Evolutionary conservation across 2,329 filamentous ascomycete genomes (phyloP), one percentile per base, ranked within the genome.

Genomic region (Colletotrichum agaves): DNA sequence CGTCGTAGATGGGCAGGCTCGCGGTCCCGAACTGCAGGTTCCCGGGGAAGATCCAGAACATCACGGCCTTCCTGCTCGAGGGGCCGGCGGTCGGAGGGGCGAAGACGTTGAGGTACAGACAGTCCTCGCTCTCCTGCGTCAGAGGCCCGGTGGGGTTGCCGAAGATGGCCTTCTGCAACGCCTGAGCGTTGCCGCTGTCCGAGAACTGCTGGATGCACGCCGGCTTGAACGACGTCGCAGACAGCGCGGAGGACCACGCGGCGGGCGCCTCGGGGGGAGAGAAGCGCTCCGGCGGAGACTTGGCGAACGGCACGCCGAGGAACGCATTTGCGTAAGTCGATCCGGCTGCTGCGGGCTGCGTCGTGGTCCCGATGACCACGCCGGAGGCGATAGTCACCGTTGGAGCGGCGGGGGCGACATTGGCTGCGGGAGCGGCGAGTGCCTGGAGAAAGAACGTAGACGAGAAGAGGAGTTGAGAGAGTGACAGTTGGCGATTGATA

Each of bases 81-180:
- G 67, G 52, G 1, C 52, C 60, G 5, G 39, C 53, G 19, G 10
- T 47, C 0, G 72, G 66, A 0, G 78, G 78, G 0, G 73, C 61
- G 47, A 72, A 78, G 8, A 79, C 72, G 21, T 79, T 77, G 12
- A 79, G 68, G 31, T 75, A 78, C 23, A 79, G 57, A 21, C 78
- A 79, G 43, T 79, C 76, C 46, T 79, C 78, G 23, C 75, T 75
- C 39, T 74, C 74, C 1, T 70, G 72, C 12, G 63, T 21, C 3
- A 68, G 47, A 35, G 53, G 15, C 2, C 65, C 65, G 12, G 61
- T 53, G 4, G 65, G 65, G 10, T 68, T 68, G 15, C 65, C 65
- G 13, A 68, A 68, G 23, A 49, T 49, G 17, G 41, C 23, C 53
- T 65, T 68, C 1, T 64, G 61, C 17, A 59, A 19, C 10, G 15